These are phyloP conservation scores for Blastobotrys aristatus DNA, from an alignment of 1,139 yeast genomes.

Conservation along the genomic window DNA sequence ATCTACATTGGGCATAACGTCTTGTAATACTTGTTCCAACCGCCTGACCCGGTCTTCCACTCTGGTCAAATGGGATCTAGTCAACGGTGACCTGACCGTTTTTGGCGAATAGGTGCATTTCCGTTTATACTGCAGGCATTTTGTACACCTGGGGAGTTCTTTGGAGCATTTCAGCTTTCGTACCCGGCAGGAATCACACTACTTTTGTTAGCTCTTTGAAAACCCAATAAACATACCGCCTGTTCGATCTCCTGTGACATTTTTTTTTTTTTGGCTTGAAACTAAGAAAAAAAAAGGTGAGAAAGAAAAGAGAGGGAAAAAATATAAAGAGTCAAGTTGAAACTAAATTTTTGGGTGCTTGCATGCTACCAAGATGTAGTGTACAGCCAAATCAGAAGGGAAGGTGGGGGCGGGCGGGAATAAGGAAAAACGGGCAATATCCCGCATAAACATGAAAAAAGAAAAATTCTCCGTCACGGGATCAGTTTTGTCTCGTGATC, in stretches of 20 bases:
- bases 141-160: constrained; percentile 70
- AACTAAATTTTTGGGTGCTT: neutral
- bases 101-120: constrained; percentile 74
- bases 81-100: constrained; percentile 71
- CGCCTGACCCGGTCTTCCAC: constrained; percentile 61
- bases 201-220: constrained; percentile 2
- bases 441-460: too few relatives aligned
- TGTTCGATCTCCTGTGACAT: constrained; percentile 25
- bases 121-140: constrained; percentile 70
- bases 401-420: too few relatives aligned
- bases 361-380: too few relatives aligned
- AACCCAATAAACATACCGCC: constrained; percentile 23
- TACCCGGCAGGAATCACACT: constrained; percentile 49
- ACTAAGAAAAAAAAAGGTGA: neutral
- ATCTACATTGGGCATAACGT: constrained; percentile 41
- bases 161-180: constrained; percentile 54
- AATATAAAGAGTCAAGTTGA: neutral
- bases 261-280: neutral
- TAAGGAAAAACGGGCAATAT: too few relatives aligned
- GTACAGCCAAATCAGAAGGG: too few relatives aligned
- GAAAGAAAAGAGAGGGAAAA: neutral
- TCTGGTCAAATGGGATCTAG: constrained; percentile 71
- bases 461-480: too few relatives aligned
- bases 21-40: constrained; percentile 50
- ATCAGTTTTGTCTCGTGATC: too few relatives aligned